phyloP scores from a whole-genome alignment of 1,139 yeast genomes.

The Taphrina wiesneri region DNA sequence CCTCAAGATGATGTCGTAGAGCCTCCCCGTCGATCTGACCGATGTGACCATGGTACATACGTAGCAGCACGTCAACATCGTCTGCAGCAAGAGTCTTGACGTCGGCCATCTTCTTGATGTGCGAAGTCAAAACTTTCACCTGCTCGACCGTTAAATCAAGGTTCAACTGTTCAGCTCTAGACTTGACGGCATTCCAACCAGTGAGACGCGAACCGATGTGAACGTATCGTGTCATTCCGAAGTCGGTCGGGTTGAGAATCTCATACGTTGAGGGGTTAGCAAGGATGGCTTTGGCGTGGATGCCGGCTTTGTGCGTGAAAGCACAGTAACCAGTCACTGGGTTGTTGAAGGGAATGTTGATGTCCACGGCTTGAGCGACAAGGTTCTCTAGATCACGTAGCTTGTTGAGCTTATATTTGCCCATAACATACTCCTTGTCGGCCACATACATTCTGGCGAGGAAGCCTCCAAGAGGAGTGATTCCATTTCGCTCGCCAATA shows the following conservation, averaged over 20 bases:
- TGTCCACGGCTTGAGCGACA: slow-evolving; percentile 97
- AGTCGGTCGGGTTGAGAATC: slow-evolving; percentile 90
- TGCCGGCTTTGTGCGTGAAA: slow-evolving; percentile 98
- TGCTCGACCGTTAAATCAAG: slow-evolving; percentile 87
- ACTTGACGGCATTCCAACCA: slow-evolving; percentile 98
- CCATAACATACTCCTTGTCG: slow-evolving; percentile 90
- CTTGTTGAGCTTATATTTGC: slow-evolving; percentile 94
- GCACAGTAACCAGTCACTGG: slow-evolving; percentile 99
- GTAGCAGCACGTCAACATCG: slow-evolving; percentile 95
- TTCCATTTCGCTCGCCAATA: slow-evolving; percentile 98
- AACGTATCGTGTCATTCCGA: slow-evolving; percentile 87
- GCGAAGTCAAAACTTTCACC: slow-evolving; percentile 88
- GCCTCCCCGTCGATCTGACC: slow-evolving; percentile 31
- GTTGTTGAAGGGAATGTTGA: slow-evolving; percentile 95
- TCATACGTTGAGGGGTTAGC: slow-evolving; percentile 98
- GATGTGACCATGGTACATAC: slow-evolving; percentile 75
- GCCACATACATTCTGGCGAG: slow-evolving; percentile 99
- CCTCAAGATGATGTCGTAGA: slow-evolving; percentile 25
- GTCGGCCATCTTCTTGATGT: slow-evolving; percentile 92
- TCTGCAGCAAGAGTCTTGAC: slow-evolving; percentile 92
- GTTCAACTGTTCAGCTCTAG: slow-evolving; percentile 96
- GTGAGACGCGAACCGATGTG: slow-evolving; percentile 97
- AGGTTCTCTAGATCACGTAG: slow-evolving; percentile 92
- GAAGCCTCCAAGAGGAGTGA: slow-evolving; percentile 94
- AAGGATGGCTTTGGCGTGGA: slow-evolving; percentile 96